Evolutionary conservation across 495 filamentous ascomycete species (phyloP).

Genomic region (Aspergillus indologenus): DNA sequence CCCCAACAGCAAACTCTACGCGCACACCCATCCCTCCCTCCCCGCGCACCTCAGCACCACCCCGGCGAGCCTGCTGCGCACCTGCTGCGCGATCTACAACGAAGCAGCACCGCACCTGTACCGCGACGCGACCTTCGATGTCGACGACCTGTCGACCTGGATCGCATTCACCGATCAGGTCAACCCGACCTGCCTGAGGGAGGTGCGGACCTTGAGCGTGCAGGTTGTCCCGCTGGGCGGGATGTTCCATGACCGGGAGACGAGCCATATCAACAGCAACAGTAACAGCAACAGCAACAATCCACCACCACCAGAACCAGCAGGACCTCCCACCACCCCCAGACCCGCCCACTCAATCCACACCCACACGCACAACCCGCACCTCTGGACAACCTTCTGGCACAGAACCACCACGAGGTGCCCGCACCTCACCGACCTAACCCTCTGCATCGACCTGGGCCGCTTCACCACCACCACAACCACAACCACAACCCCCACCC

Average conservation of each 20-base stretch:
- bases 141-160: conserved; percentile 44
- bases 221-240: neutral
- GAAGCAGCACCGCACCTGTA: conserved; percentile 38
- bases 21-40: conserved; percentile 35
- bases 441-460: conserved; percentile 36
- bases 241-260: neutral
- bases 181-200: conserved; percentile 11
- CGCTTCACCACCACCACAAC: conserved; percentile 28
- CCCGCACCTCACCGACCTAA: conserved; percentile 20
- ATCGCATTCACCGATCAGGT: conserved; percentile 34
- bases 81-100: conserved; percentile 42
- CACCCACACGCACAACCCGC: conserved; percentile 41
- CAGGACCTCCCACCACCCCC: too few species aligned
- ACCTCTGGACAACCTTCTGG: conserved; percentile 40
- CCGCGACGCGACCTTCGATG: conserved; percentile 29
- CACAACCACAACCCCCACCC: too few species aligned
- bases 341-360: conserved; percentile 21
- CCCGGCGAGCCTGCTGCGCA: conserved; percentile 31
- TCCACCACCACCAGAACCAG: too few species aligned
- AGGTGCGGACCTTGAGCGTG: conserved; percentile 24
- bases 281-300: too few species aligned
- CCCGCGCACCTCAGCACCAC: conserved; percentile 27
- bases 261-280: too few species aligned
- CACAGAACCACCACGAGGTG: conserved; percentile 19
- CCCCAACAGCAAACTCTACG: conserved; percentile 31